These are phyloP conservation scores for Solanum etuberosum DNA, from an alignment of 257 asterid species.

Conservation along the genomic window DNA sequence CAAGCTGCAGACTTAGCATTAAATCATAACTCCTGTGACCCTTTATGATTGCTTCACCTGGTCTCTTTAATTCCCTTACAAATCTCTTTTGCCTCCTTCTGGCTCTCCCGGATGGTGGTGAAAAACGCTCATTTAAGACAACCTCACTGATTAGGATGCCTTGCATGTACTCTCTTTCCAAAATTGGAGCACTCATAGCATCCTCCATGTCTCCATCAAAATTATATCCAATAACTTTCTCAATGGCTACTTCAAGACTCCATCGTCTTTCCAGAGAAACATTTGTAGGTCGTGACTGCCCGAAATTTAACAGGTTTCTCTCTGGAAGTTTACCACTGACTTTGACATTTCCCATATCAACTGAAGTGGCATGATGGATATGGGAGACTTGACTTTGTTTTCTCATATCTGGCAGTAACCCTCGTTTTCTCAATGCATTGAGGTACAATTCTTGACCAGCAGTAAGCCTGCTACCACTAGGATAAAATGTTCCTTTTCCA, in stretches of 20 bases:
- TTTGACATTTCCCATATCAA: constrained; percentile 41
- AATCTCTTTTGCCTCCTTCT: constrained; percentile 64
- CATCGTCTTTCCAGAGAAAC: constrained; percentile 72
- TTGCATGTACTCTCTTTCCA: constrained; percentile 97
- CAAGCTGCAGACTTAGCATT: constrained; percentile 96
- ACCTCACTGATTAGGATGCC: constrained; percentile 87
- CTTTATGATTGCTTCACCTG: constrained; percentile 86
- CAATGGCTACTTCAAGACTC: constrained; percentile 91
- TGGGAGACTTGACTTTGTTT: constrained; percentile 72
- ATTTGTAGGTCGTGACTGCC: constrained; percentile 44
- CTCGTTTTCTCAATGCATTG: constrained; percentile 74
- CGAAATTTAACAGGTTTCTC: constrained; percentile 43
- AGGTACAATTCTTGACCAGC: constrained; percentile 65
- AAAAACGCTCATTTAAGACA: constrained; percentile 56
- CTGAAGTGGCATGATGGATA: constrained; percentile 49
- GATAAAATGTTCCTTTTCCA: constrained; percentile 91
- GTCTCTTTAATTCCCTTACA: constrained; percentile 65
- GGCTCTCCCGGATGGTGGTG: constrained; percentile 58
- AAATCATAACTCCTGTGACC: constrained; percentile 98
- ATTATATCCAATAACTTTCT: constrained; percentile 63
- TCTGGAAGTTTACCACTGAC: constrained; percentile 36
- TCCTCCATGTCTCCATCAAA: constrained; percentile 47
- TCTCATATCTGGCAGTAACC: constrained; percentile 66
- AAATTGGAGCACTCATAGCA: constrained; percentile 42
- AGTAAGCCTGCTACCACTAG: constrained; percentile 60